Base-by-base conservation (phyloP, 129 eudicot genomes). In the Flaveria linearis region DNA sequence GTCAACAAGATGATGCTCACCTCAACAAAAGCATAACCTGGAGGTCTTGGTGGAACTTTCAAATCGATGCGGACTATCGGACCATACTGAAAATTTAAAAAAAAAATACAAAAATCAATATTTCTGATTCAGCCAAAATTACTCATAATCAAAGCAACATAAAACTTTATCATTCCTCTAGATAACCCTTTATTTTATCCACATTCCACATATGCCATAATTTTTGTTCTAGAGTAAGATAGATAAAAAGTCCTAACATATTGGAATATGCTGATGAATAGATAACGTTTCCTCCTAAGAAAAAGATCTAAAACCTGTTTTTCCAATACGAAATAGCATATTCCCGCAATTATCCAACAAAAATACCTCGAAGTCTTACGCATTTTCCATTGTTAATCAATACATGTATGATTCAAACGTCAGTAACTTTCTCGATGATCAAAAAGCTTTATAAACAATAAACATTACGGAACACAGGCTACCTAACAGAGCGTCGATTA, bases 1-100 rank as follows among this genome's bases (percentile, higher is more conserved):
- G 41, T 71, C 12, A 76, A 18, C 15, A 71, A 43, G 23, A 56
- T 30, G 45, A 79, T 76, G 45, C 85, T 83, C 84, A 87, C 98
- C 98, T 94, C 98, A 18, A 94, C 90, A 81, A 94, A 94, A 23
- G 91, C 92, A 91, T 87, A 94, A 74, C 98, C 98, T 50, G 97
- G 98, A 68, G 98, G 98, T 58, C 98, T 89, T 69, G 98, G 97
- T 57, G 98, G 98, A 17, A 94, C 81, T 81, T 94, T 94, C 90
- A 94, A 75, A 75, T 94, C 97, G 68, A 94, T 81, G 46, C 90
- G 96, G n/a, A 80, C 91, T 73, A 94, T 87, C 46, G 90, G 90
- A 61, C 98, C 98, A 87, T 94, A 94, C 98, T 94, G 88, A 88
- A 78, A 73, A 41, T 6, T 58, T 50, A 1, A n/a, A 23, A 71